A percentile compares a stretch with the other conserved stretches of the same genome.
These are phyloP conservation scores for Raffaelea deltoideospora DNA, from an alignment of 2,329 filamentous ascomycete genomes.

Conservation along the genomic window DNA sequence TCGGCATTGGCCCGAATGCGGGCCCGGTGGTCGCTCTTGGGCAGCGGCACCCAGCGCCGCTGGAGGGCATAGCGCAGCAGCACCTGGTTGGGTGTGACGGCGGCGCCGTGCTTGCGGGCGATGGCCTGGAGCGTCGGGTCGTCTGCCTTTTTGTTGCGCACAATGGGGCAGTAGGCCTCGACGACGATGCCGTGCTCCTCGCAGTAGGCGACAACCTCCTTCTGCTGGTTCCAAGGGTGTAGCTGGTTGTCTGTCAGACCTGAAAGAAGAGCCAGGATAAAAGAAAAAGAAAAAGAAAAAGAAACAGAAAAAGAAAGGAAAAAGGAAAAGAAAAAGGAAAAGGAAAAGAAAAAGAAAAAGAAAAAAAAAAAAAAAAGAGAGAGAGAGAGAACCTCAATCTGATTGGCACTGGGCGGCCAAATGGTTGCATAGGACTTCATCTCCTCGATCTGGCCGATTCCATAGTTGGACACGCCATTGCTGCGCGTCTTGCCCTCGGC, in stretches of 20 bases:
- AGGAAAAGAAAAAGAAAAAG: too few relatives aligned
- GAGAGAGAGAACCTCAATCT: conserved; percentile 49
- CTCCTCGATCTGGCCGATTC: conserved; percentile 42
- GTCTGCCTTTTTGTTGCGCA: conserved; percentile 33
- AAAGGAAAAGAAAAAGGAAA: too few relatives aligned
- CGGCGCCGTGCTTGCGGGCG: conserved; percentile 54
- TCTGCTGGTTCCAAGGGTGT: conserved; percentile 52
- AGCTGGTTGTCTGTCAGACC: too few relatives aligned
- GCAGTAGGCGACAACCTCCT: conserved; percentile 38
- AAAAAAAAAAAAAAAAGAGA: too few relatives aligned
- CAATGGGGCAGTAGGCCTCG: conserved; percentile 55
- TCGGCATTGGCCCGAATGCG: conserved; percentile 40
- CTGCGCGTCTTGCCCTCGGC: conserved; percentile 32
- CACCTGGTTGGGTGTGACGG: conserved; percentile 63
- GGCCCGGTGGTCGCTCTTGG: conserved; percentile 43
- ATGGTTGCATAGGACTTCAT: conserved; percentile 27
- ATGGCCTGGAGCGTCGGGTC: conserved; percentile 50
- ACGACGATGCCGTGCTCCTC: conserved; percentile 41
- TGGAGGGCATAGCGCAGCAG: conserved; percentile 78
- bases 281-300: too few relatives aligned
- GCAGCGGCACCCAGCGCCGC: conserved; percentile 63
- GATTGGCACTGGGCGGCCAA: conserved; percentile 35
- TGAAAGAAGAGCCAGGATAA: too few relatives aligned
- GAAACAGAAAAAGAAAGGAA: too few relatives aligned
- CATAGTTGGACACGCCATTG: conserved; percentile 48